Evolutionary conservation across 164 flowering plant species (phyloP).

Genomic region (Umbellularia californica): DNA sequence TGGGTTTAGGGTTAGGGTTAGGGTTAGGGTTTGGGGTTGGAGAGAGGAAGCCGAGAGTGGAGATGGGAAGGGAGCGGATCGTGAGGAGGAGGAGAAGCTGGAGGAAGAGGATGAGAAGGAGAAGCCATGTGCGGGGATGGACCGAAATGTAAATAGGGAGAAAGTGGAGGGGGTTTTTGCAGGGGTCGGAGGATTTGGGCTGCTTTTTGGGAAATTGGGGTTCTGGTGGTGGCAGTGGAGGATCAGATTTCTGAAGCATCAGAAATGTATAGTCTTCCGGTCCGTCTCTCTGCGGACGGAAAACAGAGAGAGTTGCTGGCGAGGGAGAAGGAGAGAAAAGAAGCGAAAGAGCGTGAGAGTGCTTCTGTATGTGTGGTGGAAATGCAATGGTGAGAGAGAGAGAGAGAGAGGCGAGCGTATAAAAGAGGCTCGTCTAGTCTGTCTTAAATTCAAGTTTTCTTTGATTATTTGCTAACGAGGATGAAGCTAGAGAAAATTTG

Average conservation of each 20-base stretch:
- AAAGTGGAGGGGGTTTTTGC: conserved; percentile 8
- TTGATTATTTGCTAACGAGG: too few species aligned
- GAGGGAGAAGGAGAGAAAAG: conserved; percentile 4
- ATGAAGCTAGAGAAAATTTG: too few species aligned
- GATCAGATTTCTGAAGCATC: conserved; percentile 16
- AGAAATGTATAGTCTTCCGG: neutral
- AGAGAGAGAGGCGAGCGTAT: neutral
- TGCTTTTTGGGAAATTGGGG: conserved; percentile 6
- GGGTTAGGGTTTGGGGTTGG: conserved; percentile 5
- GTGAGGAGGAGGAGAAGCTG: conserved; percentile 25
- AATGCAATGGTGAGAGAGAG: too few species aligned
- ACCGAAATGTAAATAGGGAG: conserved; percentile 14
- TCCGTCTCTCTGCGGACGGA: neutral
- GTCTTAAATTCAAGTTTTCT: too few species aligned
- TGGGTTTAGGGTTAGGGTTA: conserved; percentile 13
- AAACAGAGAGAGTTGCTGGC: neutral
- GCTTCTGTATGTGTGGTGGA: too few species aligned
- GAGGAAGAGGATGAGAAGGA: conserved; percentile 20
- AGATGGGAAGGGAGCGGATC: conserved; percentile 21
- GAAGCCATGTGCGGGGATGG: conserved; percentile 29
- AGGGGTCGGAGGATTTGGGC: conserved; percentile 6
- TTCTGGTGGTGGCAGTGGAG: conserved; percentile 6
- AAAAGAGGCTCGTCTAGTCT: too few species aligned
- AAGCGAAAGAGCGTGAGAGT: neutral
- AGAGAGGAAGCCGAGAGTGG: conserved; percentile 14